phyloP scores from a whole-genome alignment of 1,284 basidiomycete species.

The Leccinum pallidistipes region DNA sequence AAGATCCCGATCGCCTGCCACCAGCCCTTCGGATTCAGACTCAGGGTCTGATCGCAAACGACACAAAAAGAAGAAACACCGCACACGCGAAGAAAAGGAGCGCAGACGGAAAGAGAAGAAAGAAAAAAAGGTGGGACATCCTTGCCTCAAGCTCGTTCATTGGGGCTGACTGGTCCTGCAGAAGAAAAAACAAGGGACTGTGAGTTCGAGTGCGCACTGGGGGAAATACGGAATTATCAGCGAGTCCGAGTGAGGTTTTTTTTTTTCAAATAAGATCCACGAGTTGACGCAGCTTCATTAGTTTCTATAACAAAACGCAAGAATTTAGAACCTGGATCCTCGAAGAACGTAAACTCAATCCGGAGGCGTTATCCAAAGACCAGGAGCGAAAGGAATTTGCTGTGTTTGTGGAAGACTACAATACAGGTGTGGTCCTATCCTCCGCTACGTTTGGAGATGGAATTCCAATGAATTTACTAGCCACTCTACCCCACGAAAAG shows the following conservation, averaged over 20 bases:
- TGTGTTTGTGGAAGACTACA: slow-evolving; percentile 81
- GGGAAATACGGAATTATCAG: slow-evolving; percentile 86
- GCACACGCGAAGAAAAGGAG: slow-evolving; percentile 53
- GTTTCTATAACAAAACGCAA: slow-evolving; percentile 75
- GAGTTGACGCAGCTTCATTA: slow-evolving; percentile 33
- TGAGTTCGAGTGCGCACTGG: slow-evolving; percentile 63
- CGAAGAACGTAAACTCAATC: slow-evolving; percentile 86
- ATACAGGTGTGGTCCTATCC: slow-evolving; percentile 61
- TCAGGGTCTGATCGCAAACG: slow-evolving; percentile 41
- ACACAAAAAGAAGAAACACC: slow-evolving; percentile 47
- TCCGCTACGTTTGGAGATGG: background rate
- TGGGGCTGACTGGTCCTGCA: slow-evolving; percentile 29
- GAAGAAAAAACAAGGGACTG: slow-evolving; percentile 58
- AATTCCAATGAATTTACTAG: slow-evolving; percentile 37
- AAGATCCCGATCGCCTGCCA: slow-evolving; percentile 42
- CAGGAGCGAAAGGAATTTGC: slow-evolving; percentile 83
- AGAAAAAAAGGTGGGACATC: slow-evolving; percentile 55
- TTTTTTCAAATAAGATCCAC: background rate
- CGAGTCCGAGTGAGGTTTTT: slow-evolving; percentile 68
- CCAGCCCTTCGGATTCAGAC: slow-evolving; percentile 33
- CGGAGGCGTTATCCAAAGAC: slow-evolving; percentile 81
- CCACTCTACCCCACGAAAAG: slow-evolving; percentile 88
- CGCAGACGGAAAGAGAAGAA: slow-evolving; percentile 66
- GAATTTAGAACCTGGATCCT: slow-evolving; percentile 91
- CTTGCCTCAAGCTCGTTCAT: background rate